A percentile compares a stretch with the other conserved stretches of the same genome.
Evolutionary conservation across 2,329 filamentous ascomycete genomes (phyloP).

Genomic region (Penicillium verrucosum): DNA sequence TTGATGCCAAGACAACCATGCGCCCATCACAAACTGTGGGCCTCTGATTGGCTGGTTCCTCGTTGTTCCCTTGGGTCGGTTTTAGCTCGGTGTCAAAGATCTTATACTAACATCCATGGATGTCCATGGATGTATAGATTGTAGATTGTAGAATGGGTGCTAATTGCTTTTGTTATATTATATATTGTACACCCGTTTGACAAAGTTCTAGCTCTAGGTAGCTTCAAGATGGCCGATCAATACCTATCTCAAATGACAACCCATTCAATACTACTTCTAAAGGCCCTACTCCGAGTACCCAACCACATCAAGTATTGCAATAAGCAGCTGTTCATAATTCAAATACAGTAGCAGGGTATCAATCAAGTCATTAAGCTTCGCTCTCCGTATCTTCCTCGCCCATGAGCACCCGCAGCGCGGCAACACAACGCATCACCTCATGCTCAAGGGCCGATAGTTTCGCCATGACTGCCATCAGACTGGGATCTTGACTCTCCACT

Average conservation of each 20-base stretch:
- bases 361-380: constrained; percentile 19
- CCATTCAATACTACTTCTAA: not conserved
- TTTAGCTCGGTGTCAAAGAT: not conserved
- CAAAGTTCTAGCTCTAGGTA: not conserved
- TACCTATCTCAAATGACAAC: not conserved
- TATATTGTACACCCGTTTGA: too few species aligned
- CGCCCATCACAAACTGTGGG: constrained; percentile 25
- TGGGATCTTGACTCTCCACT: constrained; percentile 86
- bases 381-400: constrained; percentile 54
- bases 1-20: constrained; percentile 26
- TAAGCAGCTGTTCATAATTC: not conserved
- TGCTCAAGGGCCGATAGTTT: constrained; percentile 78
- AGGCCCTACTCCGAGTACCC: not conserved
- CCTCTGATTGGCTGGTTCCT: constrained; percentile 27
- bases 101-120: not conserved
- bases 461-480: constrained; percentile 74
- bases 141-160: not conserved
- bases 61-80: not conserved
- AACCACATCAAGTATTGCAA: not conserved
- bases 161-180: too few species aligned
- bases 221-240: not conserved
- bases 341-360: constrained; percentile 1
- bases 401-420: constrained; percentile 75
- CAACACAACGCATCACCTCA: constrained; percentile 65
- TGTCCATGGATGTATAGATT: not conserved